Conservation (phyloP, 2,329 filamentous ascomycete genomes). For the Ophiostoma novo-ulmi region DNA sequence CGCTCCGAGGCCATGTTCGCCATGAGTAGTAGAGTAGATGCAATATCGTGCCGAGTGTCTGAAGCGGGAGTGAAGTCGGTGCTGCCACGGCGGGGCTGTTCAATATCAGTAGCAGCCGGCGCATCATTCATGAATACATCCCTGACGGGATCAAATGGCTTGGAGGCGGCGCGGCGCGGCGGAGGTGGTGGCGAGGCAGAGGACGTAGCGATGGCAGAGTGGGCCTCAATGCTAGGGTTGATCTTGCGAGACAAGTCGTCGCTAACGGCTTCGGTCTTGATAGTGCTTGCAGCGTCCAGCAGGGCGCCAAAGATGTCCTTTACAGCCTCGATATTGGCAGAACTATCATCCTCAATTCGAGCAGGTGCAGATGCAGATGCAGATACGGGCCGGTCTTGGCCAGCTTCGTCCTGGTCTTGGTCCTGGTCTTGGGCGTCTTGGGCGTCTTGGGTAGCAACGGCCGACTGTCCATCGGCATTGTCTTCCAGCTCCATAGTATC, state of each 20-base stretch:
- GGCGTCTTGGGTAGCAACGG: not conserved
- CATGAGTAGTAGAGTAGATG: slow-evolving; percentile 24
- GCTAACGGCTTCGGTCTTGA: not conserved
- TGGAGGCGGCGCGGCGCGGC: slow-evolving; percentile 30
- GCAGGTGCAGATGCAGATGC: slow-evolving; percentile 8
- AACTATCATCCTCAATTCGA: not conserved
- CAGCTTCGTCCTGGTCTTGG: slow-evolving; percentile 25
- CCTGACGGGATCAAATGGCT: slow-evolving; percentile 43
- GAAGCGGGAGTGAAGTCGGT: not conserved
- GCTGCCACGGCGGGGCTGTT: slow-evolving; percentile 10
- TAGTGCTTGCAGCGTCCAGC: slow-evolving; percentile 25
- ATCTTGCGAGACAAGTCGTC: not conserved
- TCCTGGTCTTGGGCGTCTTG: not conserved
- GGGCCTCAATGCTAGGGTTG: not conserved
- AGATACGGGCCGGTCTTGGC: slow-evolving; percentile 24
- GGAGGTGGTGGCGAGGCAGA: slow-evolving; percentile 3
- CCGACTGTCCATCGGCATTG: slow-evolving; percentile 11
- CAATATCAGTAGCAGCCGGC: slow-evolving; percentile 21
- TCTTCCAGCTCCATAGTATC: slow-evolving; percentile 20
- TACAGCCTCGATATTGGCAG: not conserved
- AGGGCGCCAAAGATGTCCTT: not conserved
- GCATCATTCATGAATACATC: slow-evolving; percentile 37
- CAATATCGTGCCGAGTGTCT: not conserved
- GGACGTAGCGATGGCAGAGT: slow-evolving; percentile 10
- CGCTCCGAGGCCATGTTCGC: slow-evolving; percentile 14